Evolutionary conservation across 805 yeast genomes (phyloP).

Genomic region (Starmerella asiatica): DNA sequence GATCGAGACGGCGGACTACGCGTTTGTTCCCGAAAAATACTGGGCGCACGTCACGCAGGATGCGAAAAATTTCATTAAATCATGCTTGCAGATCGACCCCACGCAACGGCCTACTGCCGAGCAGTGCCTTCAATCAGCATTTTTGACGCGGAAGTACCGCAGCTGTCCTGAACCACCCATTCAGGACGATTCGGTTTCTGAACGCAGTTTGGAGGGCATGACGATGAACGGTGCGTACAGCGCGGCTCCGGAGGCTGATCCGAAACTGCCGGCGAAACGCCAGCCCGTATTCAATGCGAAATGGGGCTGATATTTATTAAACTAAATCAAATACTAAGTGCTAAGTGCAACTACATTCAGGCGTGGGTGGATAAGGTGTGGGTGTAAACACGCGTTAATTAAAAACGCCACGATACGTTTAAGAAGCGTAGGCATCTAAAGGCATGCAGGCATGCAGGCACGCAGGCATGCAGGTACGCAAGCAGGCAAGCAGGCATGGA

Average conservation of each 20-base stretch:
- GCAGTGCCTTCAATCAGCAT: constrained; percentile 36
- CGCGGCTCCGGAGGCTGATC: constrained; percentile 21
- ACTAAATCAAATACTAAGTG: background rate
- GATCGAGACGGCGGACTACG: constrained; percentile 43
- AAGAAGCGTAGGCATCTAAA: too few species aligned
- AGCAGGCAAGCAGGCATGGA: too few species aligned
- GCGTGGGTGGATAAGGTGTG: too few species aligned
- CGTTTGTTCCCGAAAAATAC: constrained; percentile 47
- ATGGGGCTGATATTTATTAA: constrained; percentile 13
- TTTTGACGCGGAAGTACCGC: constrained; percentile 23
- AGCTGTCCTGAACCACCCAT: constrained; percentile 27
- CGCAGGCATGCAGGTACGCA: too few species aligned
- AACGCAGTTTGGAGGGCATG: constrained; percentile 18
- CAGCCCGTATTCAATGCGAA: constrained; percentile 11
- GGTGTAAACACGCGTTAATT: too few species aligned
- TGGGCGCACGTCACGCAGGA: constrained; percentile 38
- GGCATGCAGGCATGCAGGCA: too few species aligned
- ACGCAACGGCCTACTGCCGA: constrained; percentile 35
- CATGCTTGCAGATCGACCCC: constrained; percentile 40
- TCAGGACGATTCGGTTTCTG: constrained; percentile 17
- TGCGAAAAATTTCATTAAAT: constrained; percentile 46
- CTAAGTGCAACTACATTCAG: too few species aligned
- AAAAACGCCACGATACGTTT: too few species aligned
- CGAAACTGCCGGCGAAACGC: constrained; percentile 1
- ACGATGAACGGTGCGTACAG: constrained; percentile 28